These are phyloP conservation scores for Plantago elongata DNA, from an alignment of 257 asterid species.

Conservation along the genomic window DNA sequence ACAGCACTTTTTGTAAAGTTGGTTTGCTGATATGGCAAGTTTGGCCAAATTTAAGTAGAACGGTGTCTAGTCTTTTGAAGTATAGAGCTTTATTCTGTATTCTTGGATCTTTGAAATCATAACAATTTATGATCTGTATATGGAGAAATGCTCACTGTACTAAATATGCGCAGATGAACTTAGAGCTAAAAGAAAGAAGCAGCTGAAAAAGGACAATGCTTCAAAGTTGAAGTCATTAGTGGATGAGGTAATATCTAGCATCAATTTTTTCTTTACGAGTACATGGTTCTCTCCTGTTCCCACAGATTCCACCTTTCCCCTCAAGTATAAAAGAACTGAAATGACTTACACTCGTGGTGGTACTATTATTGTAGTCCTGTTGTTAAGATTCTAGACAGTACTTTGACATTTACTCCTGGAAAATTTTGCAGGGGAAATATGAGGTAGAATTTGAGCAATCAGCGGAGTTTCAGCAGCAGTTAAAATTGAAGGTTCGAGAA, in stretches of 20 bases:
- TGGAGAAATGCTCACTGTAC: slow-evolving; percentile 19
- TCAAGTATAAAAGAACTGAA: not conserved
- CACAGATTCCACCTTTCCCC: not conserved
- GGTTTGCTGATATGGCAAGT: too few species aligned
- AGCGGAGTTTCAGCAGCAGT: slow-evolving; percentile 76
- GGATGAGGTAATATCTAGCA: slow-evolving; percentile 52
- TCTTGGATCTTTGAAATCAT: not conserved
- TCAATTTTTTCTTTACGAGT: not conserved
- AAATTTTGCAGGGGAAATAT: slow-evolving; percentile 66
- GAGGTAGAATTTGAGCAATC: slow-evolving; percentile 88
- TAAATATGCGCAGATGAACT: slow-evolving; percentile 72
- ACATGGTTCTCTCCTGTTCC: slow-evolving; percentile 2
- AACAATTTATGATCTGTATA: too few species aligned
- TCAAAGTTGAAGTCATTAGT: slow-evolving; percentile 76
- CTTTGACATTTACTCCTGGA: slow-evolving; percentile 11
- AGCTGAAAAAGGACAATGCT: slow-evolving; percentile 84
- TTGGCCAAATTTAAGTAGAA: too few species aligned
- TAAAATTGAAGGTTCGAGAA: slow-evolving; percentile 91
- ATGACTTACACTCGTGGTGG: not conserved
- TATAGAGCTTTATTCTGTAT: not conserved
- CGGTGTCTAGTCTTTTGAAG: too few species aligned
- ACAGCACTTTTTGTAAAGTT: too few species aligned
- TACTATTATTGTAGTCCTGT: slow-evolving; percentile 4
- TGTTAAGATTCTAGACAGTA: slow-evolving; percentile 11
- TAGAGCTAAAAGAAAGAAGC: slow-evolving; percentile 83